phyloP scores from a whole-genome alignment of 257 asterid species.

The Galeopsis tetrahit region DNA sequence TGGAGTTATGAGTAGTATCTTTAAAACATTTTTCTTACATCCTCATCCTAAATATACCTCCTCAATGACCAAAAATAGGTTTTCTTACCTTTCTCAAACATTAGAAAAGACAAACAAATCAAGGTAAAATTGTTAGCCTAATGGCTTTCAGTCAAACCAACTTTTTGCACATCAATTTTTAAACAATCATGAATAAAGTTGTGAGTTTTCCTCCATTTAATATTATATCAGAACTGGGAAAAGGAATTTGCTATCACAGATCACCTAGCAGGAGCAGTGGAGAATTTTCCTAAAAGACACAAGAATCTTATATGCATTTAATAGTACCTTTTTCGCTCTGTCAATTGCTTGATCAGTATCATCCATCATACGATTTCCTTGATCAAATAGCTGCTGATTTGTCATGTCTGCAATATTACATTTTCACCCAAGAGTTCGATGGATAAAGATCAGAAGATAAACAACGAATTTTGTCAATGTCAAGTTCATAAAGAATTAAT shows the following conservation, averaged over 20 bases:
- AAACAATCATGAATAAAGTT: constrained; percentile 24
- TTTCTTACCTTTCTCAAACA: background rate
- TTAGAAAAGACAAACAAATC: background rate
- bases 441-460: constrained; percentile 27
- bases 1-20: constrained; percentile 23
- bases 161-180: background rate
- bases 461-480: constrained; percentile 2
- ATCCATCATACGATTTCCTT: constrained; percentile 87
- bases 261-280: constrained; percentile 23
- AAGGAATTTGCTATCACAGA: constrained; percentile 18
- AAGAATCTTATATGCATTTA: constrained; percentile 24
- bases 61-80: background rate
- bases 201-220: constrained; percentile 15
- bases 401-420: constrained; percentile 73
- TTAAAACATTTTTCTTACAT: background rate
- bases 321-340: constrained; percentile 76
- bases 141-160: constrained; percentile 6
- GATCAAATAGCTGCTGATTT: constrained; percentile 87
- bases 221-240: constrained; percentile 7
- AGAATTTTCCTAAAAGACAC: constrained; percentile 23
- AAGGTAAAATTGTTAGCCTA: background rate
- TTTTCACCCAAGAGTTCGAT: constrained; percentile 33
- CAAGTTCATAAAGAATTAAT: background rate
- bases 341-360: constrained; percentile 95
- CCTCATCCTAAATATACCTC: constrained; percentile 3